These are phyloP conservation scores for Mycena pura DNA, from an alignment of 768 basidiomycete species.

Conservation along the genomic window DNA sequence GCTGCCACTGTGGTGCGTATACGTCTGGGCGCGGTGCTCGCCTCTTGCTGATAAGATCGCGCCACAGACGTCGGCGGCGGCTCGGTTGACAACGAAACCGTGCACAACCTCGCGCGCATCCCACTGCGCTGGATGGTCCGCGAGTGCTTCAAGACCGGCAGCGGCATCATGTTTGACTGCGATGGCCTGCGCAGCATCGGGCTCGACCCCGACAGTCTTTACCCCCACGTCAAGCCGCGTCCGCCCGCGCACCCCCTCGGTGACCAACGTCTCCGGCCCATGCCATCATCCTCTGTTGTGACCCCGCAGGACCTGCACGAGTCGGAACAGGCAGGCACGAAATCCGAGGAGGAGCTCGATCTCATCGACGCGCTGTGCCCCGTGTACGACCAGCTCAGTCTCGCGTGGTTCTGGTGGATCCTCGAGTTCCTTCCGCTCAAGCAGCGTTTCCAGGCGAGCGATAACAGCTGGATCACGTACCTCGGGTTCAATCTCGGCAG, in stretches of 20 bases:
- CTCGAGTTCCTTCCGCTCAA: constrained; percentile 24
- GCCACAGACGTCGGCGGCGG: constrained; percentile 42
- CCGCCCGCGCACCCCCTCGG: constrained; percentile 46
- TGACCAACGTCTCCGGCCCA: constrained; percentile 24
- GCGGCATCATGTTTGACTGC: constrained; percentile 52
- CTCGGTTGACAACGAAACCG: constrained; percentile 31
- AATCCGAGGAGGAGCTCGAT: constrained; percentile 57
- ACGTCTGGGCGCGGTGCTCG: background rate
- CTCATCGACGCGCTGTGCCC: constrained; percentile 52
- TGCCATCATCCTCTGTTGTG: too few species aligned
- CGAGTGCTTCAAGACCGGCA: constrained; percentile 48
- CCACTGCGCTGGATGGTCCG: constrained; percentile 66
- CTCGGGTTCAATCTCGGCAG: constrained; percentile 35
- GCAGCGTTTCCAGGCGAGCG: constrained; percentile 23
- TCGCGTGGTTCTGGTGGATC: constrained; percentile 52
- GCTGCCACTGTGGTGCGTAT: constrained; percentile 44
- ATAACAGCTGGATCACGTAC: constrained; percentile 20
- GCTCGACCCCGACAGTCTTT: constrained; percentile 43
- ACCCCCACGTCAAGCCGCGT: constrained; percentile 45
- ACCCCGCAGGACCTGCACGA: constrained; percentile 17
- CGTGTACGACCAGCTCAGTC: constrained; percentile 57
- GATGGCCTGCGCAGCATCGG: constrained; percentile 42
- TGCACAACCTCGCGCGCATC: constrained; percentile 57
- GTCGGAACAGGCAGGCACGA: constrained; percentile 9
- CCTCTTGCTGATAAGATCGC: background rate